phyloP scores from a whole-genome alignment of 352 stramenopile species.

The Phytophthora lateralis region DNA sequence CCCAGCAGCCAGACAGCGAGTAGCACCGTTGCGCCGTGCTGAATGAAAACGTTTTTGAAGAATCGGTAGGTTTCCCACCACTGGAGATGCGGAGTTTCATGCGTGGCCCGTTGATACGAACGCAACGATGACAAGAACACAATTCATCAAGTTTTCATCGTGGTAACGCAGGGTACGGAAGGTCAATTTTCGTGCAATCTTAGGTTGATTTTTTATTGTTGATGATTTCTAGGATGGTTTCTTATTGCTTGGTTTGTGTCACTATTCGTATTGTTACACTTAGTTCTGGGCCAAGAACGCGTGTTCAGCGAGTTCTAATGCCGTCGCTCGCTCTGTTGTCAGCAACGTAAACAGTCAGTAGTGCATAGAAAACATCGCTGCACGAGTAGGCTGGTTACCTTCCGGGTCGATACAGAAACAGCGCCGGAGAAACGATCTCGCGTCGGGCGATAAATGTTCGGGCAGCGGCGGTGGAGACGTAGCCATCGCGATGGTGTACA shows the following conservation, averaged over 20 bases:
- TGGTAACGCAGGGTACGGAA: neutral
- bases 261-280: constrained; percentile 29
- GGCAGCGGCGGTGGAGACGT: constrained; percentile 60
- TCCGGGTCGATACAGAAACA: constrained; percentile 81
- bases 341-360: constrained; percentile 6
- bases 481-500: constrained; percentile 74
- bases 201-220: neutral
- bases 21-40: constrained; percentile 15
- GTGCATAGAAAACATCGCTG: neutral
- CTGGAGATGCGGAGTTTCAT: constrained; percentile 20
- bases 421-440: constrained; percentile 57
- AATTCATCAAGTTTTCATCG: neutral
- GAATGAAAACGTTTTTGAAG: constrained; percentile 18
- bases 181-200: neutral
- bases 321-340: constrained; percentile 64
- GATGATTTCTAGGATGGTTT: too few species aligned
- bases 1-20: constrained; percentile 14
- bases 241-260: neutral
- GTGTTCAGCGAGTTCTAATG: constrained; percentile 60
- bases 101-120: neutral
- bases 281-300: constrained; percentile 51
- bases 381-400: constrained; percentile 36
- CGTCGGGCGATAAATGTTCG: constrained; percentile 49
- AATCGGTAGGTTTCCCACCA: constrained; percentile 14
- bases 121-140: neutral